Base-by-base conservation (phyloP, 305 asterid species). In the Euphrasia arctica region DNA sequence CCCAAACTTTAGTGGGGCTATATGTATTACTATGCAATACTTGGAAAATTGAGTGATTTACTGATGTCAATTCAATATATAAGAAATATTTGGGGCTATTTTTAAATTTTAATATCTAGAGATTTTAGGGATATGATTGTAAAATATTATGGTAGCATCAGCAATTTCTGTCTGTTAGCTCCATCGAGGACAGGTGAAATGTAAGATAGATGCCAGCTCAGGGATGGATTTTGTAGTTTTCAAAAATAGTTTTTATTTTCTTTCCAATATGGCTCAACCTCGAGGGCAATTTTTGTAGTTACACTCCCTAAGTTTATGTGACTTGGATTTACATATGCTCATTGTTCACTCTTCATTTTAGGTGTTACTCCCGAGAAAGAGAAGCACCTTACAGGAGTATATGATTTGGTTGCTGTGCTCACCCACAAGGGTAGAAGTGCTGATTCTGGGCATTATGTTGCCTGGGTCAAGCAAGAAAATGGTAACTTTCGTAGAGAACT, bases 391-490 rank as follows among this genome's bases (percentile, higher is more conserved):
- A 90, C 99, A 6, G 96, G 96, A 56, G 47, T 88, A 74, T 93
- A 93, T 67, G 97, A 93, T 77, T 84, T 93, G 84, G 94, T 86
- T 71, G 95, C 96, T 50, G 99, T 93, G 76, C 89, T 93, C 69
- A 90, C 99, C 5, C 99, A 88, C 79, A 85, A 93, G 88, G 99
- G 97, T 54, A 81, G 97, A 84, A 88, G 97, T 72, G 97, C 97
- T 52, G 99, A 93, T 75, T 90, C 97, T 2, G 98, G 98, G 68
- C 99, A 93, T 76, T 93, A 93, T 67, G 91, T 85, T 49, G 96
- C 96, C 47, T 93, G 99, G 99, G 96, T 86, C 75, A 93, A 88
- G 80, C 99, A 93, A 85, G 97, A 93, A 74, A 93, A 80, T 60
- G 96, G 99, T 93, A 15, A 18, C 95, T 77, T 41, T 58, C 54